Evolutionary conservation across 2,329 filamentous ascomycete genomes (phyloP), one percentile per base, ranked within the genome.

Genomic region (Claviceps pusilla): DNA sequence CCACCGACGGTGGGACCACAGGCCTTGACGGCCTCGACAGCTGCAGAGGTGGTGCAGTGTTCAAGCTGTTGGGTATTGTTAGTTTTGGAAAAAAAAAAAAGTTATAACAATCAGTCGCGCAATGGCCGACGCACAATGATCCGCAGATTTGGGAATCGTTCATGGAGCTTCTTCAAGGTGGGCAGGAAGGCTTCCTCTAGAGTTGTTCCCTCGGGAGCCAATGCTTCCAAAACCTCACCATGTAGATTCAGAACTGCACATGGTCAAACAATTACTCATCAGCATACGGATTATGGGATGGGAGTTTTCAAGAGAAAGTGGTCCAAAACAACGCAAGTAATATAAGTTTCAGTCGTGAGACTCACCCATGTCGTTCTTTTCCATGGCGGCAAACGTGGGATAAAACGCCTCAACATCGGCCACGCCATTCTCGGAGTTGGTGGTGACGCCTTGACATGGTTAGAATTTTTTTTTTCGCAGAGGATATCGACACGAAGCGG

Each of bases 351-450:
- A 33, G 31, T 33, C 4, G 7, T 45, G 9, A 47, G 1, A 43
- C 29, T 48, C 53, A 64, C 54, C 54, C 65, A 95, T 75, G 60
- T 84, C 82, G 60, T 89, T 80, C 56, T 83, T 73, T 66, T 95
- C 86, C 90, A 97, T 96, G 59, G 87, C 86, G n/a, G 77, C 79
- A 65, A 97, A 95, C 14, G 91, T 86, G 7, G 82, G 79, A 65
- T 86, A 86, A 70, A 88, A 91, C 37, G 76, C 71, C 57, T 82
- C 80, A 63, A 87, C 80, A 55, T 81, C 78, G 47, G 56, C 56
- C 29, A 90, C 86, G 12, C 87, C 87, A 31, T 78, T 80, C 50
- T 78, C 75, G 28, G 80, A 83, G 68, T 84, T 84, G 50, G 82
- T 85, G 2, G 81, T 85, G 3, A 80, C 78, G 10, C 80, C 78